Evolutionary conservation across 2,329 filamentous ascomycete genomes (phyloP).

Genomic region (Colletotrichum costaricense): DNA sequence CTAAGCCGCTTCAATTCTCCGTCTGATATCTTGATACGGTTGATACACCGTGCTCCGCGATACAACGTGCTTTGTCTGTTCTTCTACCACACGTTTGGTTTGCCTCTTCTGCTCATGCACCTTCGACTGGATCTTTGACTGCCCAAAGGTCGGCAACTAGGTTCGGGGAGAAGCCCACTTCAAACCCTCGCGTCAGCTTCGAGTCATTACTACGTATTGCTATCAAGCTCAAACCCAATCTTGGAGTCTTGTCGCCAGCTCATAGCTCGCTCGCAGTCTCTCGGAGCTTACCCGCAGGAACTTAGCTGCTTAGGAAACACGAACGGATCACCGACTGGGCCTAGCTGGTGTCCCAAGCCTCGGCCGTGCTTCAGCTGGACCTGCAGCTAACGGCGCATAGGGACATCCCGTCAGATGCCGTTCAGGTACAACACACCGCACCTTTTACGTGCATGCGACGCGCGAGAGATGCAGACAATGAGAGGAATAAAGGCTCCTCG

Average conservation of each 20-base stretch:
- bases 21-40: conserved; percentile 17
- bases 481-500: neutral
- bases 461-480: neutral
- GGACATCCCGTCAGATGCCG: conserved; percentile 2
- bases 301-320: neutral
- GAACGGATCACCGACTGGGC: conserved; percentile 3
- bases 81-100: neutral
- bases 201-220: neutral
- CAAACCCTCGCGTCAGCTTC: neutral
- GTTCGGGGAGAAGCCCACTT: neutral
- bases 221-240: neutral
- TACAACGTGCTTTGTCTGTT: neutral
- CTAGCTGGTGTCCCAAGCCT: conserved; percentile 6
- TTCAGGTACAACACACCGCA: conserved; percentile 14
- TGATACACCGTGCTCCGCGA: neutral
- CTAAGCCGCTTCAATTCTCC: neutral
- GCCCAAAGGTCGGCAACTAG: neutral
- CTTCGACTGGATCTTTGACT: neutral
- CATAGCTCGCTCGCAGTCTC: neutral
- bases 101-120: neutral
- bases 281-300: neutral
- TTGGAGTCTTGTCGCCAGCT: neutral
- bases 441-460: neutral
- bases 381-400: conserved; percentile 5
- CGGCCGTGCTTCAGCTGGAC: conserved; percentile 15